Base-by-base conservation (phyloP, 495 filamentous ascomycete species). In the Penicillium soppii region DNA sequence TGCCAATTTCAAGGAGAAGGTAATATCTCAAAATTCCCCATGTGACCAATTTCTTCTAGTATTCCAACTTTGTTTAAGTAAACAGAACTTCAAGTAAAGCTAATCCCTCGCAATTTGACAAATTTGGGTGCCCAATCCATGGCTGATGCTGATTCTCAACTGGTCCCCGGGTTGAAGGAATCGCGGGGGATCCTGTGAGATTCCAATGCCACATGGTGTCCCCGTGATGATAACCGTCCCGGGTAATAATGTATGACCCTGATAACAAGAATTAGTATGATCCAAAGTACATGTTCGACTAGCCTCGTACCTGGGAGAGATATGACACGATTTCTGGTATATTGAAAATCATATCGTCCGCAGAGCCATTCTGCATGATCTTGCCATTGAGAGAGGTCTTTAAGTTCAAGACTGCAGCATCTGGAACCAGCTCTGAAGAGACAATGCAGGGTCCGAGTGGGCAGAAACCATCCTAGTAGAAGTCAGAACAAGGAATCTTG, bases 291-390 rank as follows among this genome's bases (percentile, higher is more conserved):
- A 8, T 12, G 1, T 23, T 5, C 10, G 13, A 6, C 9, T 21
- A 0, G 10, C 3, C 21, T n/a, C 19, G 37, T 56, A 52, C 87
- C 57, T 80, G 82, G 54, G 79, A 84, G 20, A 90, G 62, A 57
- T 87, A 85, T 1, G 80, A 66, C 53, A 90, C 83, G 10, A 82
- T 87, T 65, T 84, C 72, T 30, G 72, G 78, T 15, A 90, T 79
- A 43, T 74, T 72, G 65, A 89, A 90, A 32, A 89, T 84, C 84
- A 87, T 84, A 61, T 89, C 87, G 12, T 68, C 66, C 4, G 38
- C 47, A 39, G 44, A 57, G 16, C 45, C 50, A 44, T 88, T 76
- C 68, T 90, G 87, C 16, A 86, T 75, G 6, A 66, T 75, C 59
- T 77, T 62, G 0, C 83, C 87, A 60, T 90, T 90, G n/a, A 89